These are phyloP conservation scores for Boletus edulis DNA, from an alignment of 768 basidiomycete species.

Conservation along the genomic window DNA sequence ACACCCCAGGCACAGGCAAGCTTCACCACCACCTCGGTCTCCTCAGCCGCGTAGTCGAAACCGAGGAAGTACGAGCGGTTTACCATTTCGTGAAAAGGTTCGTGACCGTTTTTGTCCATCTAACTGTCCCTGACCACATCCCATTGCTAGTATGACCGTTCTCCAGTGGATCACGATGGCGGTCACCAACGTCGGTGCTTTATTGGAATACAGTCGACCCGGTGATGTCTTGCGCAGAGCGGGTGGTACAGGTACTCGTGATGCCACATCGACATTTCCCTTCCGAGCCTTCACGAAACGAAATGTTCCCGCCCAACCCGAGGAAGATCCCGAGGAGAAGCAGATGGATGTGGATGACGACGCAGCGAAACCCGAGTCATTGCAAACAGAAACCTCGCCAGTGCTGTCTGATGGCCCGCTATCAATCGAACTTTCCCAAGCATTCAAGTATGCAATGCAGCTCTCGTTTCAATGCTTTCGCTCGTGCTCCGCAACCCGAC, in stretches of 20 bases:
- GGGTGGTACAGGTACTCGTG: conserved; percentile 46
- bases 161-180: conserved; percentile 99
- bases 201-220: conserved; percentile 86
- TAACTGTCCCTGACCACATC: conserved; percentile 4
- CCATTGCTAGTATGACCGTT: conserved; percentile 70
- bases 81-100: conserved; percentile 97
- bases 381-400: conserved; percentile 23
- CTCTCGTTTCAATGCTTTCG: conserved; percentile 73
- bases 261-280: conserved; percentile 31
- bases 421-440: conserved; percentile 50
- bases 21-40: conserved; percentile 93
- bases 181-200: conserved; percentile 71
- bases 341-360: conserved; percentile 69
- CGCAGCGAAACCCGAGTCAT: conserved; percentile 19
- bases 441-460: conserved; percentile 73
- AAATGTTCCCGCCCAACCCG: conserved; percentile 28
- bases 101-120: conserved; percentile 16
- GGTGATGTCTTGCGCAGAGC: conserved; percentile 66
- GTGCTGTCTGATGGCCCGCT: conserved; percentile 32
- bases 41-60: conserved; percentile 78
- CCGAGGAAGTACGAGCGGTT: conserved; percentile 78
- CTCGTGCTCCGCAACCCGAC: conserved; percentile 64
- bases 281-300: conserved; percentile 55
- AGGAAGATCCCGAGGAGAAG: conserved; percentile 43
- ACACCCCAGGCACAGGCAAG: conserved; percentile 91